Conservation (phyloP, 1,139 yeast species). For the Pichia sp. region DNA sequence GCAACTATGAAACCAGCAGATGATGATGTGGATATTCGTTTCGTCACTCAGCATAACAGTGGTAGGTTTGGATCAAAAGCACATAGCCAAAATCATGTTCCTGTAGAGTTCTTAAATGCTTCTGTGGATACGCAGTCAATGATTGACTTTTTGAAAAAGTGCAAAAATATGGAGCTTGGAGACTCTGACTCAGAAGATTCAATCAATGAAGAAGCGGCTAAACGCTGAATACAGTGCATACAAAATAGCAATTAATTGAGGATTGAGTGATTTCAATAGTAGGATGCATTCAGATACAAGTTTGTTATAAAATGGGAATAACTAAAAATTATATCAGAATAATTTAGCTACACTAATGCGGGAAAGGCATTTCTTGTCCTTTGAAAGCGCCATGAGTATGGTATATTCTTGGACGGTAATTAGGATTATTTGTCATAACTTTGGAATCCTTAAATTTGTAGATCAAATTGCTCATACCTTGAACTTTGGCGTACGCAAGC, state of each 20-base stretch:
- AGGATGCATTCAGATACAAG: neutral
- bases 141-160: conserved; percentile 59
- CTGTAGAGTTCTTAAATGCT: conserved; percentile 85
- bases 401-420: conserved; percentile 41
- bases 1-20: conserved; percentile 33
- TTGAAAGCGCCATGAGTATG: conserved; percentile 36
- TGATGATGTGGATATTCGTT: conserved; percentile 42
- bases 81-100: conserved; percentile 87
- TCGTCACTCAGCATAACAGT: conserved; percentile 62
- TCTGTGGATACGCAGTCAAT: conserved; percentile 58
- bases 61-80: conserved; percentile 76
- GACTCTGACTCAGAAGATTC: conserved; percentile 17
- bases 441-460: conserved; percentile 46
- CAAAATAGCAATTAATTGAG: too few species aligned
- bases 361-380: conserved; percentile 35
- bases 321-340: too few species aligned
- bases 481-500: conserved; percentile 46
- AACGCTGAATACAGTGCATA: too few species aligned
- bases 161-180: conserved; percentile 40
- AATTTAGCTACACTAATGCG: neutral
- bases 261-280: too few species aligned
- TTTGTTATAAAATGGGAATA: neutral
- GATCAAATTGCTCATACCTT: conserved; percentile 42
- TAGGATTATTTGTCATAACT: conserved; percentile 43
- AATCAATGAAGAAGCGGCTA: conserved; percentile 4